Evolutionary conservation across 495 filamentous ascomycete genomes (phyloP).

Genomic region (Neurospora terricola): DNA sequence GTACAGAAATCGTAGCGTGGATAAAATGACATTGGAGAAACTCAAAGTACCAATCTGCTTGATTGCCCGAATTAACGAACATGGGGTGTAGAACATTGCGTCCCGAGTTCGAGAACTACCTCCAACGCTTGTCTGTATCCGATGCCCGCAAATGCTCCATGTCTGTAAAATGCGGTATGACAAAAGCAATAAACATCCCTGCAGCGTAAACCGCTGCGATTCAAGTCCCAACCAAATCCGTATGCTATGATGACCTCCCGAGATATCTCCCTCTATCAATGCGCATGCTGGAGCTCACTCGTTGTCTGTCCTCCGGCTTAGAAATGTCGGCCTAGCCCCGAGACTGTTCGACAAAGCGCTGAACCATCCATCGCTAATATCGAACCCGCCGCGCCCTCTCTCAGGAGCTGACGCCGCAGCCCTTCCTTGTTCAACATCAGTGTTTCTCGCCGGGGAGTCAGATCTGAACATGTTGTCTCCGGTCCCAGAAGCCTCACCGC

Average conservation of each 20-base stretch:
- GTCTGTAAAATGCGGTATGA: not conserved
- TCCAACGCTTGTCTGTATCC: not conserved
- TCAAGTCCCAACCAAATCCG: not conserved
- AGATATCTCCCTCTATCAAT: not conserved
- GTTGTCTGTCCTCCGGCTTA: constrained; percentile 41
- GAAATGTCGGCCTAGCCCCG: constrained; percentile 31
- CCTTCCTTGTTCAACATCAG: constrained; percentile 22
- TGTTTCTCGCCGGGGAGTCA: constrained; percentile 5
- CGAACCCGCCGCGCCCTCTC: not conserved
- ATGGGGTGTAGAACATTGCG: not conserved
- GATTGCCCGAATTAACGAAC: not conserved
- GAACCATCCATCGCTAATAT: constrained; percentile 1
- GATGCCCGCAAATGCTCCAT: not conserved
- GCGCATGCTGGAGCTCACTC: not conserved
- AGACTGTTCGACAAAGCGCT: not conserved
- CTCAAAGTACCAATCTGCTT: not conserved
- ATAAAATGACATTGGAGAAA: not conserved
- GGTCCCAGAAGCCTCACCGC: constrained; percentile 8
- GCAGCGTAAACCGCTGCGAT: not conserved
- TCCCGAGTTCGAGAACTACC: not conserved
- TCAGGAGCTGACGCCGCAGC: not conserved
- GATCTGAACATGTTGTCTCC: constrained; percentile 3
- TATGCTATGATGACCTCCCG: not conserved
- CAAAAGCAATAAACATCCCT: not conserved
- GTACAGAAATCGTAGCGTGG: not conserved